Evolutionary conservation across 139 green algal species (phyloP), one percentile per base, ranked within the genome.

Genomic region (Raphidocelis subcapitata): DNA sequence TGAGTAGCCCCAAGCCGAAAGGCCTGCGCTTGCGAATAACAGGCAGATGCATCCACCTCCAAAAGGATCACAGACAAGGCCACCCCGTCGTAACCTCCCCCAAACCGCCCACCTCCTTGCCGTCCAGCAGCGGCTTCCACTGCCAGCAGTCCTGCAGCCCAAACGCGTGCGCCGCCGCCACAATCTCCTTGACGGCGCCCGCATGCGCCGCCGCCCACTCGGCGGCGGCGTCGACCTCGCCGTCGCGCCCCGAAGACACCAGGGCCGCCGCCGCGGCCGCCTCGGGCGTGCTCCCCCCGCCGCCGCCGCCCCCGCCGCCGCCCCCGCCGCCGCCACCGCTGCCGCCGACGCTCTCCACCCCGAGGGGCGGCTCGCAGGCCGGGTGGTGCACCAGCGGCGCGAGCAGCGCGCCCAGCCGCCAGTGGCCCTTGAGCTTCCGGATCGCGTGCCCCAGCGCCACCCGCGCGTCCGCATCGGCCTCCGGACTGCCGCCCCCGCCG

Each of bases 361-460:
- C 72, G 1, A 77, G 35, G 1, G 62, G 72, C 33, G 26, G 37
- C 3, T 61, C 72, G 35, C 41, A 20, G 4, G 63, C 35, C 15
- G 73, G 73, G 12, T 67, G 73, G 62, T 67, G 73, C 52, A 73
- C 49, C 36, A 73, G 64, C 20, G 64, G 73, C 37, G 65, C 31
- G 15, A 79, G 63, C 36, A 79, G 26, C 37, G 51, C 73, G 2
- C 75, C 82, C n/a, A 88, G 73, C 31, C 61, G 49, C 84, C 87
- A 92, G 41, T 91, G 79, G 59, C 82, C 67, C 74, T 91, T 92
- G 1, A 92, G 75, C 55, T 81, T 74, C 23, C 83, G 80, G 24
- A 94, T 89, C 28, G 37, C 64, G 2, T 65, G 70, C 3, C 88
- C 89, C 49, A 93, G 76, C 62, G 57, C 51, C 44, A 91, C 69